A percentile compares a stretch with the other conserved stretches of the same genome.
phyloP scores from a whole-genome alignment of 495 filamentous ascomycete species.

The Talaromyces proteolyticus region DNA sequence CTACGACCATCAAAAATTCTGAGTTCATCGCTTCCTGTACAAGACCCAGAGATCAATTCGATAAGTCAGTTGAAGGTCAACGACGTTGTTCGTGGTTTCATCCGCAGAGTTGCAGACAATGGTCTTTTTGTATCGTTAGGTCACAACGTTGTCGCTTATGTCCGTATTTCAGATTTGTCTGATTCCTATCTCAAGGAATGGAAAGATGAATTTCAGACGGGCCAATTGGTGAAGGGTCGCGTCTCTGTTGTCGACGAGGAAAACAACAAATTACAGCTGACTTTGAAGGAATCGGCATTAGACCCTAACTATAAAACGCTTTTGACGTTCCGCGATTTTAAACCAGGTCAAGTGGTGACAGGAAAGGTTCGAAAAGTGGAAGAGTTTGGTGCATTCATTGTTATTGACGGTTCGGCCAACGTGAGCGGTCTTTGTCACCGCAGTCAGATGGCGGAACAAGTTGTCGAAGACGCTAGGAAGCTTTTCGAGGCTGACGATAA shows the following conservation, averaged over 20 bases:
- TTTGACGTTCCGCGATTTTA: slow-evolving; percentile 63
- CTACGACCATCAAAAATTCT: slow-evolving; percentile 81
- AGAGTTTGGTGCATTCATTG: slow-evolving; percentile 90
- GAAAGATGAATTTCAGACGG: slow-evolving; percentile 80
- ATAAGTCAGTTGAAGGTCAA: slow-evolving; percentile 66
- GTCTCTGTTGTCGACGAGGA: slow-evolving; percentile 60
- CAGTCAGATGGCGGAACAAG: slow-evolving; percentile 80
- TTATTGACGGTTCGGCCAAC: slow-evolving; percentile 75
- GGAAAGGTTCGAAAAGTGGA: slow-evolving; percentile 90
- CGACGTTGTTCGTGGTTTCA: slow-evolving; percentile 80
- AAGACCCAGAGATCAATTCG: slow-evolving; percentile 70
- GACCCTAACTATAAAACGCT: slow-evolving; percentile 72
- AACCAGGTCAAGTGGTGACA: slow-evolving; percentile 72
- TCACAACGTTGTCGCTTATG: slow-evolving; percentile 71
- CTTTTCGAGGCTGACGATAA: slow-evolving; percentile 82
- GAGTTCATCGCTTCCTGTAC: slow-evolving; percentile 76
- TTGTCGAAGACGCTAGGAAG: slow-evolving; percentile 70
- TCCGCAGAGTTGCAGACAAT: slow-evolving; percentile 79
- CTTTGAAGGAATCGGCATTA: slow-evolving; percentile 74
- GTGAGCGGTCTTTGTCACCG: slow-evolving; percentile 90
- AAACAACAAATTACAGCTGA: slow-evolving; percentile 74
- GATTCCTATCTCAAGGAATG: slow-evolving; percentile 91
- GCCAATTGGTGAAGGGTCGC: slow-evolving; percentile 85
- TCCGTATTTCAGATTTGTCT: slow-evolving; percentile 80
- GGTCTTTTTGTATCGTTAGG: slow-evolving; percentile 81